Evolutionary conservation across 2,329 filamentous ascomycete genomes (phyloP).

Genomic region (Coniochaeta ligniaria): DNA sequence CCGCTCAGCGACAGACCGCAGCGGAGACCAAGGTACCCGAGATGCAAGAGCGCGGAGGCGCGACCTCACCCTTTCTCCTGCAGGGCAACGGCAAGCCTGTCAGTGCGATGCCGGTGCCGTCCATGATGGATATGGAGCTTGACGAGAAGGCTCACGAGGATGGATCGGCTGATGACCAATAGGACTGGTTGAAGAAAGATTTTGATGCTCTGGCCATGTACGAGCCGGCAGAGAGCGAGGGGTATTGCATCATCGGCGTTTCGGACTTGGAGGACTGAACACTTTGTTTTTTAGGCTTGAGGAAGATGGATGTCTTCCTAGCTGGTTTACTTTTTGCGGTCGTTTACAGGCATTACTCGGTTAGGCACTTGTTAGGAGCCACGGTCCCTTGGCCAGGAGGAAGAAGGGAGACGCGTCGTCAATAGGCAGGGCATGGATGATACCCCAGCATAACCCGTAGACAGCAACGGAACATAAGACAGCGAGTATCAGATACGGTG

Average conservation of each 20-base stretch:
- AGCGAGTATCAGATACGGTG: neutral
- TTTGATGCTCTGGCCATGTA: neutral
- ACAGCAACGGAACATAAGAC: neutral
- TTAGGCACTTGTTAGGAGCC: neutral
- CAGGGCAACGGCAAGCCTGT: neutral
- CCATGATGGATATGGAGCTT: slow-evolving; percentile 29
- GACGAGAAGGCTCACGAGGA: neutral
- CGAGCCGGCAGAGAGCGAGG: neutral
- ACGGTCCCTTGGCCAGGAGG: neutral
- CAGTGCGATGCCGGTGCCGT: neutral
- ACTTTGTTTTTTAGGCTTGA: too few species aligned
- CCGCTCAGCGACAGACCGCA: neutral
- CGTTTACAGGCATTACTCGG: neutral
- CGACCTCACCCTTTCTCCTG: neutral
- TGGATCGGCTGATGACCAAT: neutral
- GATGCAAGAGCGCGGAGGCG: slow-evolving; percentile 10
- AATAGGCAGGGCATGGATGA: neutral
- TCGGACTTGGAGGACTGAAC: neutral
- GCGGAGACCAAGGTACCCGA: slow-evolving; percentile 4
- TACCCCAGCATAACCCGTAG: neutral
- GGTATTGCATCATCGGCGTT: neutral
- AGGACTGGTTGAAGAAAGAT: neutral
- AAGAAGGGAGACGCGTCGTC: neutral
- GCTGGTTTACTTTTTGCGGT: neutral
- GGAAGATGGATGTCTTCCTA: too few species aligned